phyloP scores from a whole-genome alignment of 371 early-diverging fungal species.

The Mortierella sp. region DNA sequence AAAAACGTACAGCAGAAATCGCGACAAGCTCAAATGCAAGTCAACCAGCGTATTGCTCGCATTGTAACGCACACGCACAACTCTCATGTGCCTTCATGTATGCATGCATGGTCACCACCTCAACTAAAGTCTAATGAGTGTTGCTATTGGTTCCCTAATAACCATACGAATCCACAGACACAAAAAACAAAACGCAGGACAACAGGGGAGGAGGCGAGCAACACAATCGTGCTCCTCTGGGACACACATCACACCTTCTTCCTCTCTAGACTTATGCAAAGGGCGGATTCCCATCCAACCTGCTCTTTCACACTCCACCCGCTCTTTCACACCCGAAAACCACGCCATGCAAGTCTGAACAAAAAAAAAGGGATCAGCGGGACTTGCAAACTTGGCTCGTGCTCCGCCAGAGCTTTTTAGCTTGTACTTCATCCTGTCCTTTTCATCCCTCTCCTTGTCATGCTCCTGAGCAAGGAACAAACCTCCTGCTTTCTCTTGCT shows the following conservation, averaged over 20 bases:
- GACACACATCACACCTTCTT: not conserved
- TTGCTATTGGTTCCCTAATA: not conserved
- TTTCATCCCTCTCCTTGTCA: not conserved
- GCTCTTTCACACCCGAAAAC: not conserved
- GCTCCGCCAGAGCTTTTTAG: conserved; percentile 16
- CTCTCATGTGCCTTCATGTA: not conserved
- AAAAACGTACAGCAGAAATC: not conserved
- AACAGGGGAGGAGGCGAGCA: not conserved
- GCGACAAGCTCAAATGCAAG: not conserved
- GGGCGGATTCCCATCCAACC: not conserved
- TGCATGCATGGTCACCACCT: not conserved
- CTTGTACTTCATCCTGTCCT: conserved; percentile 10
- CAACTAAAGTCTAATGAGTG: not conserved
- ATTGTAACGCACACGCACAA: not conserved
- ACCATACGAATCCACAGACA: not conserved
- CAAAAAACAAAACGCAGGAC: not conserved
- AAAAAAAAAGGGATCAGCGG: conserved; percentile 10
- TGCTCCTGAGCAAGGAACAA: conserved; percentile 3
- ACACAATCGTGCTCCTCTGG: not conserved
- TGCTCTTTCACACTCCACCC: too few species aligned
- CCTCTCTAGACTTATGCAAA: not conserved
- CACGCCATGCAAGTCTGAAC: conserved; percentile 4
- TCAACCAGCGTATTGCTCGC: not conserved
- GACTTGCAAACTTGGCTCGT: conserved; percentile 33
- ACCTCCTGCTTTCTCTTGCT: not conserved